Conservation (phyloP, 2,329 filamentous ascomycete species). For the Colletotrichum destructivum region DNA sequence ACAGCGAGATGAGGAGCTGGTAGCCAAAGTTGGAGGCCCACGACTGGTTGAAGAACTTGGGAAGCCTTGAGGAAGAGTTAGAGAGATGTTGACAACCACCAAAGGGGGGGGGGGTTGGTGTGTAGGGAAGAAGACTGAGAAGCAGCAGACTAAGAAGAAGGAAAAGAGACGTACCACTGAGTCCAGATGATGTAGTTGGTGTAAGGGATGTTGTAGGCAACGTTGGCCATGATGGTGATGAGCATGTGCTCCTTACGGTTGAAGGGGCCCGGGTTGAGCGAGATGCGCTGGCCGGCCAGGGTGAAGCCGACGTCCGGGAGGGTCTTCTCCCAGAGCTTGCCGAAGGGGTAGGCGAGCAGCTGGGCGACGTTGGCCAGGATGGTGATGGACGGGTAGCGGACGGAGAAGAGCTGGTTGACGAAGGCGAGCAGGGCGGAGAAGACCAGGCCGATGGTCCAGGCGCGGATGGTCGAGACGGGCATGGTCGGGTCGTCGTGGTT, state of each 20-base stretch:
- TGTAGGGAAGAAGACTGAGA: too few relatives aligned
- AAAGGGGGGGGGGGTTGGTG: too few relatives aligned
- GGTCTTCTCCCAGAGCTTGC: constrained; percentile 52
- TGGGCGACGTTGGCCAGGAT: constrained; percentile 56
- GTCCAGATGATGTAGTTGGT: constrained; percentile 61
- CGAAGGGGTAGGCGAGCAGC: constrained; percentile 55
- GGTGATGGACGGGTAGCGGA: constrained; percentile 55
- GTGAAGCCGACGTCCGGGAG: constrained; percentile 53
- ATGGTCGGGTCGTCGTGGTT: constrained; percentile 55
- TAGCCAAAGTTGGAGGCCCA: constrained; percentile 60
- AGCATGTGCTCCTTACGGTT: constrained; percentile 69
- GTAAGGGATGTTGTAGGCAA: constrained; percentile 58
- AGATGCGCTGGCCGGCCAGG: constrained; percentile 52
- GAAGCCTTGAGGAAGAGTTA: constrained; percentile 44
- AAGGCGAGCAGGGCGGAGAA: constrained; percentile 51
- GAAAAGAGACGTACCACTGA: constrained; percentile 47
- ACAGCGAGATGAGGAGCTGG: constrained; percentile 61
- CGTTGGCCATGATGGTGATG: constrained; percentile 70
- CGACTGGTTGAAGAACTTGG: constrained; percentile 59
- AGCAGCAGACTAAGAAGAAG: not conserved
- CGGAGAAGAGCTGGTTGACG: constrained; percentile 56
- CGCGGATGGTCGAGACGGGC: constrained; percentile 55
- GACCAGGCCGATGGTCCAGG: constrained; percentile 53
- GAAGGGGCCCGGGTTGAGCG: constrained; percentile 64
- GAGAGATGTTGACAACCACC: too few relatives aligned